Base-by-base conservation (phyloP, 768 basidiomycete species). In the Suillus subluteus region DNA sequence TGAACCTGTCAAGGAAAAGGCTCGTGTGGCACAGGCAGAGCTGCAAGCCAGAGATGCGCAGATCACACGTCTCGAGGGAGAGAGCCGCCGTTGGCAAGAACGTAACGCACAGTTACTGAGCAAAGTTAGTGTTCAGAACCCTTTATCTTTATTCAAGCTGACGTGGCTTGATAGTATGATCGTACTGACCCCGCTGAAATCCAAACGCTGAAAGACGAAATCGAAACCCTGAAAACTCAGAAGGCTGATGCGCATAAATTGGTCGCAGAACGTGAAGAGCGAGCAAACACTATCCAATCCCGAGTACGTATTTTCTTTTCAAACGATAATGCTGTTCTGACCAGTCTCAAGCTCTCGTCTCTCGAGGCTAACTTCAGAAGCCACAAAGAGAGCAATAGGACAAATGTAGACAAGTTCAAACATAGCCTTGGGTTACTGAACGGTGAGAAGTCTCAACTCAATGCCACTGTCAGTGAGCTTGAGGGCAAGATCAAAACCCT, bases 101-200 rank as follows among this genome's bases (percentile, higher is more conserved):
- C 88, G 94, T 18, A 95, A 93, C 72, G 74, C 85, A 32, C 92
- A 95, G 63, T 79, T 96, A 30, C 82, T 96, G 61, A 88, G 83
- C 79, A 96, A 96, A 84, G 92, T 91, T 67, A 46, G 77, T 56
- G 26, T 15, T 64, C n/a, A 2, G n/a, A 9, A 1, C 1, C 18
- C 16, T 23, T 21, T 5, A 2, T 46, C 32, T 38, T 35, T 48
- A 13, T 23, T 37, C 44, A 62, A 44, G 30, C 38, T 71, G 30
- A 62, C 66, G 44, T 38, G 35, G 0, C 26, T 66, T 4, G 67
- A 32, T 46, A 94, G 91, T 95, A 95, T 73, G 93, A 96, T 71
- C 91, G 94, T 55, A 90, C 93, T 70, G 94, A 95, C 74, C 94
- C 94, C 21, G 87, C 90, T 3, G 94, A 96, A 72, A 81, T 95